Evolutionary conservation across 257 asterid species (phyloP).

Genomic region (Jacaranda copaia): DNA sequence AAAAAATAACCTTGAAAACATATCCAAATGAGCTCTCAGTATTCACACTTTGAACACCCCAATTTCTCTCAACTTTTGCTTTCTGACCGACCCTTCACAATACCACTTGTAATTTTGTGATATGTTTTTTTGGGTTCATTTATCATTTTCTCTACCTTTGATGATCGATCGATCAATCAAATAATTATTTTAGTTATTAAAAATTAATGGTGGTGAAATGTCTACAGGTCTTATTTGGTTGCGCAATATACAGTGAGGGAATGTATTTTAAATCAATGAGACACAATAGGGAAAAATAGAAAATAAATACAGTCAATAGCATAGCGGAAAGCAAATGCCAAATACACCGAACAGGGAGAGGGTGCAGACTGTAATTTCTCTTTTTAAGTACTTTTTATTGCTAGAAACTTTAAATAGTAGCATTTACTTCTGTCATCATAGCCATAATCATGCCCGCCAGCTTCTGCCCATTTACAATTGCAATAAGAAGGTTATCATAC

Average conservation of each 20-base stretch:
- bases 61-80: background rate
- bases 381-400: background rate
- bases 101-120: too few relatives aligned
- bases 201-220: conserved; percentile 31
- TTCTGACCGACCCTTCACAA: too few relatives aligned
- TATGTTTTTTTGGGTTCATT: too few relatives aligned
- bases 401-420: background rate
- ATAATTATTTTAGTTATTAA: conserved; percentile 3
- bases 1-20: too few relatives aligned
- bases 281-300: background rate
- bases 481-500: too few relatives aligned
- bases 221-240: conserved; percentile 39
- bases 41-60: background rate
- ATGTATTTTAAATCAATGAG: background rate
- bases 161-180: background rate
- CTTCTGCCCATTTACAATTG: too few relatives aligned
- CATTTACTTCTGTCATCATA: conserved; percentile 22
- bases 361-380: background rate
- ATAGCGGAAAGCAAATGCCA: conserved; percentile 2
- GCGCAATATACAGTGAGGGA: background rate
- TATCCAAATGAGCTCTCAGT: background rate
- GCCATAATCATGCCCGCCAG: too few relatives aligned
- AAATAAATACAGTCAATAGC: background rate
- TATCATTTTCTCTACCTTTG: too few relatives aligned
- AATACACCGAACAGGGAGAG: conserved; percentile 8